phyloP scores from a whole-genome alignment of 495 filamentous ascomycete species.

The Podospora pseudoanserina region DNA sequence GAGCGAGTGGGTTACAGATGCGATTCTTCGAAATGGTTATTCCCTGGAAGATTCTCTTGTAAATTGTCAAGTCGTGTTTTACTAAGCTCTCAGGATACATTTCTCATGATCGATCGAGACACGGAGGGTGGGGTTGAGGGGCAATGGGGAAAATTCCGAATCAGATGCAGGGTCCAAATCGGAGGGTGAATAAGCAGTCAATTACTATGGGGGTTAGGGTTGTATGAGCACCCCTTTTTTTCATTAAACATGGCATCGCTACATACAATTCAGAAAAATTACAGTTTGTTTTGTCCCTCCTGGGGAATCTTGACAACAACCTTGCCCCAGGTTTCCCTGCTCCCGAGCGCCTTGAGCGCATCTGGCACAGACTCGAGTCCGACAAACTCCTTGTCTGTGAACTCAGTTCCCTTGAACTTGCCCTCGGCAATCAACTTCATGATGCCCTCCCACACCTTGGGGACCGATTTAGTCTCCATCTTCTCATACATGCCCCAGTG shows the following conservation, averaged over 20 bases:
- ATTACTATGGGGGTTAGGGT: slow-evolving; percentile 10
- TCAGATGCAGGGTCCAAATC: neutral
- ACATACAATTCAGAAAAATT: slow-evolving; percentile 9
- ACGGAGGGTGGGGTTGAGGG: neutral
- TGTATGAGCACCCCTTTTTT: slow-evolving; percentile 8
- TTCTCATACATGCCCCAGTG: slow-evolving; percentile 86
- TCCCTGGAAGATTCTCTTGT: neutral
- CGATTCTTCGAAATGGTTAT: slow-evolving; percentile 11
- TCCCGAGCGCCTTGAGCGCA: slow-evolving; percentile 73
- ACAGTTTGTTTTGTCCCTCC: slow-evolving; percentile 53
- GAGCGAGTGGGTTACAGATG: slow-evolving; percentile 1
- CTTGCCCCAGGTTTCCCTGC: slow-evolving; percentile 90
- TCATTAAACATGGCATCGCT: neutral
- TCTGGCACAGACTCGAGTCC: slow-evolving; percentile 75
- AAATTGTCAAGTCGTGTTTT: slow-evolving; percentile 4
- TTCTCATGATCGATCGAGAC: neutral
- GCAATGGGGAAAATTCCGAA: neutral
- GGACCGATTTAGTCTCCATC: slow-evolving; percentile 67
- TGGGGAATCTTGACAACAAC: slow-evolving; percentile 88
- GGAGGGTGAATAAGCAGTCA: neutral
- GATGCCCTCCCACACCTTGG: slow-evolving; percentile 75
- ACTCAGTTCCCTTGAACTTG: slow-evolving; percentile 78
- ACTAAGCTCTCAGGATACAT: slow-evolving; percentile 9
- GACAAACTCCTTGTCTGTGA: slow-evolving; percentile 74
- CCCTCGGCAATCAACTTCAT: slow-evolving; percentile 70